These are phyloP conservation scores for Boletus insuetus DNA, from an alignment of 768 basidiomycete genomes.

Conservation along the genomic window DNA sequence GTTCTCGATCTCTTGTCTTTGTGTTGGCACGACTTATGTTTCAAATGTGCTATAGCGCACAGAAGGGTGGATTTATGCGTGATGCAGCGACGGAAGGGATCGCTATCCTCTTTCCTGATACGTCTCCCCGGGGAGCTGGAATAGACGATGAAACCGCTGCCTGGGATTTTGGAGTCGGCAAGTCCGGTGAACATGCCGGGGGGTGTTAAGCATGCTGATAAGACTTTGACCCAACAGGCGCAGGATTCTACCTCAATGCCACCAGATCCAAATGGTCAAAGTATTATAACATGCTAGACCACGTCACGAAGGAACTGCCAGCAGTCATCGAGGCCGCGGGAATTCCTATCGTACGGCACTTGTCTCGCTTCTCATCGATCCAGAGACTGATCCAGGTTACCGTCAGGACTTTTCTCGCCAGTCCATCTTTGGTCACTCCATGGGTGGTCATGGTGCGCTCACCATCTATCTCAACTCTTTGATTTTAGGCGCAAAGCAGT, in stretches of 20 bases:
- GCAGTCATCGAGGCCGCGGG: conserved; percentile 67
- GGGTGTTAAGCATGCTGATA: conserved; percentile 1
- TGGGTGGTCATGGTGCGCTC: conserved; percentile 96
- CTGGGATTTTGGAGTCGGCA: conserved; percentile 91
- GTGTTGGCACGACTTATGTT: neutral
- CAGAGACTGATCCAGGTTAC: neutral
- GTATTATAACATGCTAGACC: conserved; percentile 87
- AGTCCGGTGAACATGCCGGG: conserved; percentile 3
- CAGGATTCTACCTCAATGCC: conserved; percentile 96
- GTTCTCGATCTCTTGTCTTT: neutral
- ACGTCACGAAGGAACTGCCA: conserved; percentile 83
- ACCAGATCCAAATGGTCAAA: conserved; percentile 69
- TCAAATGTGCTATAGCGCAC: conserved; percentile 50
- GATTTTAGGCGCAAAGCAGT: conserved; percentile 52
- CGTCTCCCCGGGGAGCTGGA: conserved; percentile 89
- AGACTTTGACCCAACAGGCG: conserved; percentile 39
- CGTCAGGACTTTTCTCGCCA: conserved; percentile 74
- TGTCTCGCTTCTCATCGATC: neutral
- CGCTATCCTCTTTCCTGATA: conserved; percentile 90
- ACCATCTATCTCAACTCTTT: conserved; percentile 80
- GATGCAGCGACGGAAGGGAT: conserved; percentile 83
- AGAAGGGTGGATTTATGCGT: conserved; percentile 91
- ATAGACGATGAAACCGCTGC: conserved; percentile 74
- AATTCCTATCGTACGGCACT: conserved; percentile 67
- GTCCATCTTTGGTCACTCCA: conserved; percentile 94